phyloP scores from a whole-genome alignment of 2,329 filamentous ascomycete species.

The Pseudocercospora pini-densiflorae region DNA sequence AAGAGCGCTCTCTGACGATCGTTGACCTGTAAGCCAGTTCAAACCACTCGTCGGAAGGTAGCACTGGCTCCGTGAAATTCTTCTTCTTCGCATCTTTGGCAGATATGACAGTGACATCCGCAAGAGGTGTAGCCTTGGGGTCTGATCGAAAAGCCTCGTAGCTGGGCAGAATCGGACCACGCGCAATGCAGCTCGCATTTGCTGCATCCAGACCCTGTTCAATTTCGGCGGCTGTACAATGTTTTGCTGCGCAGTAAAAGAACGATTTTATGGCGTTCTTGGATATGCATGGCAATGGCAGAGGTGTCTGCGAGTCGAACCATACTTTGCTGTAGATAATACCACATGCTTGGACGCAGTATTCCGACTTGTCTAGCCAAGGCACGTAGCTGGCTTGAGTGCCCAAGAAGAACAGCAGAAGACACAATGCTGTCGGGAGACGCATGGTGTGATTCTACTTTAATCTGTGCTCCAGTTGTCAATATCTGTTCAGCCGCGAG shows the following conservation, averaged over 20 bases:
- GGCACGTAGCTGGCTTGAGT: not conserved
- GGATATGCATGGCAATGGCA: not conserved
- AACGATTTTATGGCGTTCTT: constrained; percentile 16
- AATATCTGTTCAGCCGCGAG: not conserved
- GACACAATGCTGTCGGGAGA: not conserved
- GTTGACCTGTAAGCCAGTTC: not conserved
- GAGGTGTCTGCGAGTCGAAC: not conserved
- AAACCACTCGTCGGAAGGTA: not conserved
- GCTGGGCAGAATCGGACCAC: not conserved
- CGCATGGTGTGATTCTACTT: not conserved
- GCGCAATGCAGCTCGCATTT: not conserved
- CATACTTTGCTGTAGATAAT: not conserved
- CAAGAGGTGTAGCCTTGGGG: not conserved
- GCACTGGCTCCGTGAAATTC: not conserved
- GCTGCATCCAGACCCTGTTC: not conserved
- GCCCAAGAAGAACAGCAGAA: not conserved
- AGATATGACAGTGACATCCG: not conserved
- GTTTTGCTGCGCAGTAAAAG: constrained; percentile 20
- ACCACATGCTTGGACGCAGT: not conserved
- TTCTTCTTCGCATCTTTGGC: not conserved
- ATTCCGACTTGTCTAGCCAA: not conserved
- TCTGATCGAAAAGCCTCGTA: not conserved
- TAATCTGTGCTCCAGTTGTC: not conserved
- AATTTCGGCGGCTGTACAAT: constrained; percentile 16
- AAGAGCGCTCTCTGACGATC: not conserved